Conservation (phyloP, 371 early-diverging fungal species). For the Rhizopus arrhizus region DNA sequence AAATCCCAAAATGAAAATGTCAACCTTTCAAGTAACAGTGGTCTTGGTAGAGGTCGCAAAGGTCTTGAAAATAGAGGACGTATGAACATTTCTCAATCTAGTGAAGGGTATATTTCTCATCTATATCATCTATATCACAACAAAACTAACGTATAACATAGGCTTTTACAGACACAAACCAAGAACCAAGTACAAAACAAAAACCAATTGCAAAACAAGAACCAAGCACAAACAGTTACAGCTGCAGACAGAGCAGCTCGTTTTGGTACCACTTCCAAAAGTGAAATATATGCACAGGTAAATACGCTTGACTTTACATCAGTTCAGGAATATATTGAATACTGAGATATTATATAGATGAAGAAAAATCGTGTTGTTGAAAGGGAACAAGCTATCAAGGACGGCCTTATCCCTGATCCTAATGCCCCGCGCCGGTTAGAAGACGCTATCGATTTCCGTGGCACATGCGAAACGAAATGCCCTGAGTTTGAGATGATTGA, state of each 20-base stretch:
- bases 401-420: conserved; percentile 66
- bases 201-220: too few species aligned
- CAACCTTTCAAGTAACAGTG: too few species aligned
- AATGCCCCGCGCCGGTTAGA: conserved; percentile 54
- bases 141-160: too few species aligned
- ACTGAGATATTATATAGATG: conserved; percentile 25
- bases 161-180: too few species aligned
- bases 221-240: background rate
- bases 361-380: conserved; percentile 48
- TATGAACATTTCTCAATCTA: too few species aligned
- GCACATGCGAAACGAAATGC: conserved; percentile 87
- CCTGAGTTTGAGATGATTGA: conserved; percentile 90
- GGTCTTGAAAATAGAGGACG: too few species aligned
- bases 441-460: conserved; percentile 73
- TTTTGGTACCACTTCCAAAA: conserved; percentile 35
- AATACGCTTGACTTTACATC: background rate
- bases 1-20: too few species aligned
- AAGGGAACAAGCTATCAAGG: conserved; percentile 49
- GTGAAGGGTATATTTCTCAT: too few species aligned
- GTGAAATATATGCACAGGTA: conserved; percentile 29
- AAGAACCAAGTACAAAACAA: too few species aligned
- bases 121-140: too few species aligned
- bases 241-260: conserved; percentile 33
- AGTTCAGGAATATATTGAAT: background rate
- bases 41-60: too few species aligned